A percentile compares a stretch with the other conserved stretches of the same genome.
Evolutionary conservation across 2,329 filamentous ascomycete genomes (phyloP).

Genomic region (Calonectria pseudoreteaudii): DNA sequence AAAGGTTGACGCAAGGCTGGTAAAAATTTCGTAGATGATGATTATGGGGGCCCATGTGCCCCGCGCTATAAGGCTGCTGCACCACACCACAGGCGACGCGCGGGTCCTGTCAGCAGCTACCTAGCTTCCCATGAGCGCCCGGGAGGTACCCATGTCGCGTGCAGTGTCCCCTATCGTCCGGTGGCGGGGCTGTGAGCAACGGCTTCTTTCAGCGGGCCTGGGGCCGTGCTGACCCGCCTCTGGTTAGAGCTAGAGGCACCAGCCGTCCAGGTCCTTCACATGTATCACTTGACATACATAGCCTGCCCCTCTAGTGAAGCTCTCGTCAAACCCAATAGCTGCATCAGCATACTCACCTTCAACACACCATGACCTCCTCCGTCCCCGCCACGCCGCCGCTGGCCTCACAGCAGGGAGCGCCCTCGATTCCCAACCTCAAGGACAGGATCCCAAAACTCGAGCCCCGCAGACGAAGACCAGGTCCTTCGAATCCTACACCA

Average conservation of each 20-base stretch:
- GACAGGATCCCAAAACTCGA: slow-evolving; percentile 75
- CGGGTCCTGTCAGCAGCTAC: background rate
- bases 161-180: background rate
- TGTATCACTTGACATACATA: background rate
- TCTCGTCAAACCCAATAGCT: background rate
- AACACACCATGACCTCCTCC: slow-evolving; percentile 41
- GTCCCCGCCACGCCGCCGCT: slow-evolving; percentile 22
- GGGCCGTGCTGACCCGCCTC: background rate
- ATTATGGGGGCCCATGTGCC: background rate
- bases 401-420: slow-evolving; percentile 21
- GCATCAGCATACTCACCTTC: slow-evolving; percentile 11
- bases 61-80: background rate
- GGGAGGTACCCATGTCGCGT: background rate
- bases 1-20: slow-evolving; percentile 8
- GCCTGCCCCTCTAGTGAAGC: background rate
- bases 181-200: background rate
- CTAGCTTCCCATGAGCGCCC: background rate
- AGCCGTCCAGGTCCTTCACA: background rate
- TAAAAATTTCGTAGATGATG: slow-evolving; percentile 18
- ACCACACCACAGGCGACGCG: background rate
- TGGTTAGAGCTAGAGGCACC: background rate
- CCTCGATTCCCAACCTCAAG: slow-evolving; percentile 53
- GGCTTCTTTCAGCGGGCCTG: background rate
- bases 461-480: slow-evolving; percentile 68
- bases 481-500: slow-evolving; percentile 68